A percentile compares a stretch with the other conserved stretches of the same genome.
These are phyloP conservation scores for Rhododendron ovatum DNA, from an alignment of 148 eudicot species.

Conservation along the genomic window DNA sequence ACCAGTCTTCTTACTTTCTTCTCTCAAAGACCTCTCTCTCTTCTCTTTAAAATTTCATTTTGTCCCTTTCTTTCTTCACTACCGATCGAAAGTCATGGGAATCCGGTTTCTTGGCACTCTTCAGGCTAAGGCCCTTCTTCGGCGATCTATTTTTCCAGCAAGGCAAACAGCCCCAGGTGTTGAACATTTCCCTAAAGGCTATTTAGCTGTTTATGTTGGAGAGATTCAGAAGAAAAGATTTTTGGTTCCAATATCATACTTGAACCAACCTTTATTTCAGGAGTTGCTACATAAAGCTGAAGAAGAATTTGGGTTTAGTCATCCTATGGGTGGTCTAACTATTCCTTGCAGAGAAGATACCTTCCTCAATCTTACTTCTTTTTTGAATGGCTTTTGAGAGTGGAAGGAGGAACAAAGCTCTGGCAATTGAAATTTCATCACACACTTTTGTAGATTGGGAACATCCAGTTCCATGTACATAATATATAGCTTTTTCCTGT, in stretches of 20 bases:
- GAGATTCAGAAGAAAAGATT: constrained; percentile 26
- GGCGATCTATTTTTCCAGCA: neutral
- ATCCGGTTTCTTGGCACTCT: neutral
- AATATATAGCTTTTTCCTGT: neutral
- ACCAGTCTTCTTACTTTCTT: neutral
- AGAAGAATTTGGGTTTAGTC: constrained; percentile 36
- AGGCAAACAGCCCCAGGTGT: neutral
- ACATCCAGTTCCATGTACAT: neutral
- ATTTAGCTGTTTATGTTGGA: constrained; percentile 50
- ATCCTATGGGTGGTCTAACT: constrained; percentile 61
- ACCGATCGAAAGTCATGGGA: constrained; percentile 2
- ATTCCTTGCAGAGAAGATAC: constrained; percentile 51
- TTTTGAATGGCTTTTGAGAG: neutral
- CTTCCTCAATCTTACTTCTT: constrained; percentile 31
- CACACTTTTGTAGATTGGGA: neutral
- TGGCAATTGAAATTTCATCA: neutral
- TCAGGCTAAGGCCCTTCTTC: neutral
- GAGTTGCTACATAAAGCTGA: neutral
- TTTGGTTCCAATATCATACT: neutral
- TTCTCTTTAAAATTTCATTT: neutral
- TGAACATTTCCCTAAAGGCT: constrained; percentile 25
- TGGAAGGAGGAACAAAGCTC: neutral
- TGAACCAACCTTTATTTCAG: neutral
- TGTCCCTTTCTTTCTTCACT: neutral
- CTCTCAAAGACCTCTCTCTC: neutral